Conservation (phyloP, 2,329 filamentous ascomycete species). For the Venturia oleaginea region DNA sequence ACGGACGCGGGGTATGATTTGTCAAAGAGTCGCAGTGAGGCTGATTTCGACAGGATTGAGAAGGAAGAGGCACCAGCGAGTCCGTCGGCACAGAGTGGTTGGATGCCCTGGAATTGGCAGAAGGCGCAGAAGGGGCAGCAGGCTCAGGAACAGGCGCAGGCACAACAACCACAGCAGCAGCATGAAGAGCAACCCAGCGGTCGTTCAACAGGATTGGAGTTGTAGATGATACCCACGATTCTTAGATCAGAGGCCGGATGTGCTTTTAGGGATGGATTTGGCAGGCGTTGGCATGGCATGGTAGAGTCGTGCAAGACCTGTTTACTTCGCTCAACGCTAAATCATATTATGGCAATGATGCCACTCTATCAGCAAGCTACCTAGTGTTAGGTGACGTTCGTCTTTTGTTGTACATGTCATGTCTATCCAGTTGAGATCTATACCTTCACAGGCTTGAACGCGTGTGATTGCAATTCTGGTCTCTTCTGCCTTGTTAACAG, state of each 20-base stretch:
- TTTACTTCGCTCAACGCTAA: slow-evolving; percentile 3
- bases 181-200: slow-evolving; percentile 1
- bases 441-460: background rate
- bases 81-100: slow-evolving; percentile 30
- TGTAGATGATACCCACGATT: slow-evolving; percentile 3
- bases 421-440: slow-evolving; percentile 2
- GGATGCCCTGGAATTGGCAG: slow-evolving; percentile 44
- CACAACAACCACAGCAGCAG: background rate
- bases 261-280: background rate
- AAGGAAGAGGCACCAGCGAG: slow-evolving; percentile 33
- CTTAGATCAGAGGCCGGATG: background rate
- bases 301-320: background rate
- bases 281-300: background rate
- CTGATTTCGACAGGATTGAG: slow-evolving; percentile 83
- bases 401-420: slow-evolving; percentile 8
- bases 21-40: slow-evolving; percentile 75
- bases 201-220: background rate
- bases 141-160: background rate
- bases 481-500: background rate
- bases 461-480: background rate
- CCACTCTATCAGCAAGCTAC: background rate
- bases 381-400: background rate
- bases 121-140: slow-evolving; percentile 3
- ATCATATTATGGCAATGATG: background rate
- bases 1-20: slow-evolving; percentile 41